Evolutionary conservation across 2,329 filamentous ascomycete genomes (phyloP), one percentile per base, ranked within the genome.

Genomic region (Sphaerulina musiva): DNA sequence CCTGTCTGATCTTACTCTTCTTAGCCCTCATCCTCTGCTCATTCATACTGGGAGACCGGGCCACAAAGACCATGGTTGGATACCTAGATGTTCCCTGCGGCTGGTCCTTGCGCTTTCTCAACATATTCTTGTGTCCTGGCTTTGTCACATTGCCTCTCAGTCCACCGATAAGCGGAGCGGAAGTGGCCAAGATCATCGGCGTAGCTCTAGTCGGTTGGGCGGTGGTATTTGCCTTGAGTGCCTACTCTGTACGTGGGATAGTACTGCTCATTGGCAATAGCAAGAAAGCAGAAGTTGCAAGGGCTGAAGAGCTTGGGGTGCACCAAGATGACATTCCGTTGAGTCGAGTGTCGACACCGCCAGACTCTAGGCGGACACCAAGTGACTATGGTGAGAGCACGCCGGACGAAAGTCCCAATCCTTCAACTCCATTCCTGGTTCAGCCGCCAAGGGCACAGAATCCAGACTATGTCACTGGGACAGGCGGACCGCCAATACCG

Each of bases 91-190:
- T 83, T 11, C 77, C 80, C 78, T 78, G 78, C 44, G 76, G 77
- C 6, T 83, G 80, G 75, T 75, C 78, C 5, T 69, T 83, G 26
- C 74, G 76, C 42, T 83, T 80, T 73, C 81, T 83, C 61, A 80
- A 77, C 53, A 69, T 82, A 48, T 76, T 81, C 59, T 83, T 83
- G 60, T 80, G 77, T 2, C 80, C 80, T 7, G 77, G 79, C 0
- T 84, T 84, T 68, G 74, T 83, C 6, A 71, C 81, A 29, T 69
- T 84, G 0, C 80, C 81, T 6, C 70, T 84, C 1, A 82, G 79
- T 59, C 75, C 79, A 1, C 59, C 74, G 0, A 79, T 83, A 14
- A 74, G 78, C 17, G 74, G 75, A 1, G 61, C 73, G 0, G 81
- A 84, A 61, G 78, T 83, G 10, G 73, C 74, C 39, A 81, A 82